Percentiles rank a stretch among this genome's conserved stretches.
These are phyloP conservation scores for Cucurbita maxima DNA, from an alignment of 306 rosid genomes.

Conservation along the genomic window DNA sequence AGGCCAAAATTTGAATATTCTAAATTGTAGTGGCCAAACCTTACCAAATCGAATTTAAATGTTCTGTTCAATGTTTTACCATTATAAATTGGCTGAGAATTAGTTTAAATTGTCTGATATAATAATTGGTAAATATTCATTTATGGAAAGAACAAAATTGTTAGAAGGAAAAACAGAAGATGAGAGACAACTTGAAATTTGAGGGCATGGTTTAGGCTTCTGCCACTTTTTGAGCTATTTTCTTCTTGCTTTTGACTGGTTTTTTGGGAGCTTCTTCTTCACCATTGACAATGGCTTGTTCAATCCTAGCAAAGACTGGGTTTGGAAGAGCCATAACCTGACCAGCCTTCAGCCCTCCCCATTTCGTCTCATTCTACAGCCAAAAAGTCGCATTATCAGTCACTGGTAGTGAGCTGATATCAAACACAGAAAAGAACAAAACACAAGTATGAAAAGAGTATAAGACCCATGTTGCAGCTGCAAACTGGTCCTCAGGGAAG, in stretches of 20 bases:
- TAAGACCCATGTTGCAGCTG: constrained; percentile 66
- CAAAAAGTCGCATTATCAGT: constrained; percentile 19
- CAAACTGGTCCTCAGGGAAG: constrained; percentile 57
- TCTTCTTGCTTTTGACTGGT: constrained; percentile 31
- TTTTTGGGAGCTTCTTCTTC: constrained; percentile 23
- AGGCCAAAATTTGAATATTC: background rate
- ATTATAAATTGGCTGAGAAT: background rate
- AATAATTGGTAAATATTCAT: background rate
- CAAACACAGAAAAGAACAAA: background rate
- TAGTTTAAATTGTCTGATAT: background rate
- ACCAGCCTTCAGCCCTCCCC: constrained; percentile 88
- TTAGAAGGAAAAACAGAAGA: background rate
- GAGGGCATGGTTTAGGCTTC: constrained; percentile 32
- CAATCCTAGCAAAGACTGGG: constrained; percentile 76
- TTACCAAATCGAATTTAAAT: background rate
- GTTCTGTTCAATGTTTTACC: background rate
- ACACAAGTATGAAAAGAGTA: constrained; percentile 9
- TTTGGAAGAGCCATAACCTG: constrained; percentile 74
- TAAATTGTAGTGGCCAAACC: background rate
- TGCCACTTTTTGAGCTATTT: constrained; percentile 34
- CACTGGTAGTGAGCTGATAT: background rate
- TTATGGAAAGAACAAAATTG: background rate
- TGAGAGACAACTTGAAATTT: background rate
- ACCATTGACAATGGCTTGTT: constrained; percentile 32
- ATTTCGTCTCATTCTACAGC: constrained; percentile 53